These are phyloP conservation scores for Thecaphora thlaspeos DNA, from an alignment of 1,284 basidiomycete genomes.

Conservation along the genomic window DNA sequence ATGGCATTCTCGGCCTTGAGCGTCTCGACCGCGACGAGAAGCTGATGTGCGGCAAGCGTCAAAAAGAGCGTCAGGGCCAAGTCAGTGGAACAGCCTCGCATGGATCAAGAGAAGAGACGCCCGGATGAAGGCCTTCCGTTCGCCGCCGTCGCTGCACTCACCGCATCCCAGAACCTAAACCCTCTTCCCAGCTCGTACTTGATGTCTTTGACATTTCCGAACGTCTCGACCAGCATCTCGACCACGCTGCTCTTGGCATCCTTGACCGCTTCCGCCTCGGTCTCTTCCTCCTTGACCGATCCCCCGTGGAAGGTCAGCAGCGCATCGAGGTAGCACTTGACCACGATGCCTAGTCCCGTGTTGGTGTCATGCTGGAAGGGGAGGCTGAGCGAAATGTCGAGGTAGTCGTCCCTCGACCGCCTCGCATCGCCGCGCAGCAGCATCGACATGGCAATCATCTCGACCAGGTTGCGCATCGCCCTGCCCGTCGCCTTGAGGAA, in stretches of 20 bases:
- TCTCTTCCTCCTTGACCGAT: constrained; percentile 61
- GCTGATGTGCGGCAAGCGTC: constrained; percentile 61
- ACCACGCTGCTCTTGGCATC: constrained; percentile 83
- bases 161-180: constrained; percentile 97
- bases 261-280: constrained; percentile 72
- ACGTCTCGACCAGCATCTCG: constrained; percentile 88
- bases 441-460: constrained; percentile 88
- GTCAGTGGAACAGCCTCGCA: no score
- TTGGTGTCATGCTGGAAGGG: constrained; percentile 90
- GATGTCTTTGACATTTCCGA: constrained; percentile 82
- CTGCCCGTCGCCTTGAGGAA: constrained; percentile 87
- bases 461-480: constrained; percentile 82
- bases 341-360: constrained; percentile 94
- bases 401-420: constrained; percentile 79
- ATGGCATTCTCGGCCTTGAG: constrained; percentile 69
- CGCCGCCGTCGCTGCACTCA: no score
- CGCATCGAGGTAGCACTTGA: constrained; percentile 82
- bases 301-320: constrained; percentile 72
- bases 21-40: constrained; percentile 81
- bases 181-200: constrained; percentile 86
- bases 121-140: no score
- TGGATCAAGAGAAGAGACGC: not conserved
- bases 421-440: constrained; percentile 83
- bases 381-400: constrained; percentile 76
- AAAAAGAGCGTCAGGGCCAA: not conserved